Conservation (phyloP, 177 flowering plant species). For the Vitis hybrid region DNA sequence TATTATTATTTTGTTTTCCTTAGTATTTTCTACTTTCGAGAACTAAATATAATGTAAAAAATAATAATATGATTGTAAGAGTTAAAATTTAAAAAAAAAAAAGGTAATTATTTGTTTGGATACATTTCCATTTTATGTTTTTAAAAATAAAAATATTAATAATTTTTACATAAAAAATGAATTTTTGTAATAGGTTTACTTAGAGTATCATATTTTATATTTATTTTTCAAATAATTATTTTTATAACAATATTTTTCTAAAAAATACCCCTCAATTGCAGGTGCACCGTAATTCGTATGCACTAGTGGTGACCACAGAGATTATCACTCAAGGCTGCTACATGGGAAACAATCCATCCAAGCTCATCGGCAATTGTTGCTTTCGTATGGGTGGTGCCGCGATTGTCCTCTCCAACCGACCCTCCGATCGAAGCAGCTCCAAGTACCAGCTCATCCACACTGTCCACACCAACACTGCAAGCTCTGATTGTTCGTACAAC, state of each 20-base stretch:
- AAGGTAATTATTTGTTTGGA: too few relatives aligned
- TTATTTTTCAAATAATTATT: background rate
- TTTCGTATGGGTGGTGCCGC: constrained; percentile 33
- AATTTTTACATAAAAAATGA: too few relatives aligned
- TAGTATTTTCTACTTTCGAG: too few relatives aligned
- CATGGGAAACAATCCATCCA: constrained; percentile 24
- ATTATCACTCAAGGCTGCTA: constrained; percentile 26
- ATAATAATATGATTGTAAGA: too few relatives aligned
- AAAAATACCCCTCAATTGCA: background rate
- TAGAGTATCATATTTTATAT: too few relatives aligned
- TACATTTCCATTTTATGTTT: too few relatives aligned
- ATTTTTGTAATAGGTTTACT: too few relatives aligned
- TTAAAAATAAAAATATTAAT: too few relatives aligned
- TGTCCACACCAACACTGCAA: constrained; percentile 18
- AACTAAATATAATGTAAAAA: too few relatives aligned
- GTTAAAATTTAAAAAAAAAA: too few relatives aligned
- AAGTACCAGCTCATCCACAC: constrained; percentile 28
- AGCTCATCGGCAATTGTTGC: constrained; percentile 21
- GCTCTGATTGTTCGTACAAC: constrained; percentile 17
- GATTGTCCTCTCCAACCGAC: constrained; percentile 22
- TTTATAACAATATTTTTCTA: too few relatives aligned
- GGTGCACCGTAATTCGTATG: constrained; percentile 22
- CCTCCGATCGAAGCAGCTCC: constrained; percentile 12
- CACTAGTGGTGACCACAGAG: constrained; percentile 33
- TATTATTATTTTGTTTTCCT: too few relatives aligned